Evolutionary conservation across 352 stramenopile genomes (phyloP).

Genomic region (Thraustochytrium sp.): DNA sequence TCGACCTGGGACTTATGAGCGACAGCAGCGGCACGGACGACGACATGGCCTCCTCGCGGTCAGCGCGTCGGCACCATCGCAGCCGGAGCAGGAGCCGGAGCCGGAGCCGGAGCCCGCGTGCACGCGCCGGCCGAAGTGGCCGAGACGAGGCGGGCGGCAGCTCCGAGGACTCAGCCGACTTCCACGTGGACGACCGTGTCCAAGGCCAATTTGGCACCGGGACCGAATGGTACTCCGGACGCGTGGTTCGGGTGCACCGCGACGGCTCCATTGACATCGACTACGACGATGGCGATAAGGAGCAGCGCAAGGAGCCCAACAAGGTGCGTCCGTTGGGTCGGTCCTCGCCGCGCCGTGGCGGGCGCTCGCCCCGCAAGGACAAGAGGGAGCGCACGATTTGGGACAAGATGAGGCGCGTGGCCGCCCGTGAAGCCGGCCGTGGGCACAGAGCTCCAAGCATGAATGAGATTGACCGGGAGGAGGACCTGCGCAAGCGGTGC

Average conservation of each 20-base stretch:
- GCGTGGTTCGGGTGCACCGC: constrained; percentile 57
- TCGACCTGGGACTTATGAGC: not conserved
- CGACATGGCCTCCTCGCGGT: not conserved
- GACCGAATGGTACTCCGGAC: constrained; percentile 61
- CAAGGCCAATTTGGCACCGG: constrained; percentile 59
- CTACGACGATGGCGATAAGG: constrained; percentile 69
- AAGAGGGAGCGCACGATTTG: not conserved
- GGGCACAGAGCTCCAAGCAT: not conserved
- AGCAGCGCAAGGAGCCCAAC: constrained; percentile 48
- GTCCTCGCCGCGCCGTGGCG: no score
- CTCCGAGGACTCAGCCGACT: not conserved
- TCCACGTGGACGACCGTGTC: constrained; percentile 42
- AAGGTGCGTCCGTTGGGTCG: not conserved
- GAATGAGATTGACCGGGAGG: not conserved
- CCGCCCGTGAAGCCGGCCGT: not conserved
- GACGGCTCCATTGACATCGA: constrained; percentile 62
- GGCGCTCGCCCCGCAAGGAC: not conserved
- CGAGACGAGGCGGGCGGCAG: not conserved
- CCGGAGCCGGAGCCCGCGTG: not conserved
- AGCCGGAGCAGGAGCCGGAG: not conserved
- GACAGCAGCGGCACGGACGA: not conserved
- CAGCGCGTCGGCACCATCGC: not conserved
- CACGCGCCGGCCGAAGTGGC: not conserved
- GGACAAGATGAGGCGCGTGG: constrained; percentile 7
- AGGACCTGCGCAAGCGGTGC: not conserved